Conservation (phyloP, 768 basidiomycete genomes). For the Amanita thiersii region DNA sequence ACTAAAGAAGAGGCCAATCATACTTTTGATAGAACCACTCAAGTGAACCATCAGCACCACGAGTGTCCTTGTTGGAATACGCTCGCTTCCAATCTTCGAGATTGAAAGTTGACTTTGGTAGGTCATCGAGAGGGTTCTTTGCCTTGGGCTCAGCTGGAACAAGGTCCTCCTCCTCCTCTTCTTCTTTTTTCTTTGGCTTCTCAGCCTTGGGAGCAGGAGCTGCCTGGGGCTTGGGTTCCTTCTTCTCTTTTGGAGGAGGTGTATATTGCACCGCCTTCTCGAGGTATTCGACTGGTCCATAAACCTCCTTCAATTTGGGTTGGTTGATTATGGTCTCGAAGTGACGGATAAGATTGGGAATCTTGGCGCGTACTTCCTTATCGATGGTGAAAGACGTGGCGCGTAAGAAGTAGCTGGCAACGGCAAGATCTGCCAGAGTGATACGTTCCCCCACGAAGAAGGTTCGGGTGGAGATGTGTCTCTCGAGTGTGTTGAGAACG, state of each 20-base stretch:
- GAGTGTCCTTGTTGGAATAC: slow-evolving; percentile 98
- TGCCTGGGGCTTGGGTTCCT: slow-evolving; percentile 51
- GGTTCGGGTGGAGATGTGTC: slow-evolving; percentile 68
- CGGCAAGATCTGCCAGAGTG: slow-evolving; percentile 80
- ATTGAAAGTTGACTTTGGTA: slow-evolving; percentile 84
- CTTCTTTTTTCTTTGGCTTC: slow-evolving; percentile 52
- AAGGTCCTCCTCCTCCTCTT: slow-evolving; percentile 68
- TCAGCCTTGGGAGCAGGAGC: slow-evolving; percentile 46
- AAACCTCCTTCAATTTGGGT: slow-evolving; percentile 61
- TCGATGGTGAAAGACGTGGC: slow-evolving; percentile 56
- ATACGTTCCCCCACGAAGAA: slow-evolving; percentile 93
- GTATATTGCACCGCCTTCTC: slow-evolving; percentile 68
- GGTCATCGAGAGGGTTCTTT: slow-evolving; percentile 90
- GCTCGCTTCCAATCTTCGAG: slow-evolving; percentile 96
- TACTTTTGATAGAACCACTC: slow-evolving; percentile 98
- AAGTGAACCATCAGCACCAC: slow-evolving; percentile 68
- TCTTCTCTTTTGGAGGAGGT: slow-evolving; percentile 75
- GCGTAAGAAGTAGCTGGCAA: slow-evolving; percentile 53
- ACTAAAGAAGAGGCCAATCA: slow-evolving; percentile 18
- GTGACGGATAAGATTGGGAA: slow-evolving; percentile 77
- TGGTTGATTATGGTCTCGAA: slow-evolving; percentile 86
- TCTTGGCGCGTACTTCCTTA: slow-evolving; percentile 50
- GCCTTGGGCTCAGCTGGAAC: slow-evolving; percentile 80
- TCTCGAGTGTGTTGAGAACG: slow-evolving; percentile 61
- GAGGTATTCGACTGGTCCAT: slow-evolving; percentile 46